Conservation (phyloP, 805 yeast species). For the Cyberlindnera mycetangii region DNA sequence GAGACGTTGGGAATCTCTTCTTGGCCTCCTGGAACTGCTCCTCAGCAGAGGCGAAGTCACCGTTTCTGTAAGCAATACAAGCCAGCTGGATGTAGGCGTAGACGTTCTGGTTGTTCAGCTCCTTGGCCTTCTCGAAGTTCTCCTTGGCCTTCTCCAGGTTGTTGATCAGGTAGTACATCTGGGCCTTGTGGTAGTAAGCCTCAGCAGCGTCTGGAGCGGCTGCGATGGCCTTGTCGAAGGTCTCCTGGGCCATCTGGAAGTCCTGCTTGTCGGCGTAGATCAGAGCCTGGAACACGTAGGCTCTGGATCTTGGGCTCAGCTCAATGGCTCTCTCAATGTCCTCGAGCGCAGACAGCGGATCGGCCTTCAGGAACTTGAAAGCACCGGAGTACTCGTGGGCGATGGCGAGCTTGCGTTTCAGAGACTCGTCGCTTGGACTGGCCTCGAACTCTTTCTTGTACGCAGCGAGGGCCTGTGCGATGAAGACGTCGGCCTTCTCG, state of each 20-base stretch:
- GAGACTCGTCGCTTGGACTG: slow-evolving; percentile 23
- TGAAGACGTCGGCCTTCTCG: slow-evolving; percentile 35
- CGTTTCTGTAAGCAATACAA: slow-evolving; percentile 83
- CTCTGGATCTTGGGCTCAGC: slow-evolving; percentile 72
- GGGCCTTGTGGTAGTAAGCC: slow-evolving; percentile 91
- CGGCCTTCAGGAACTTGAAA: slow-evolving; percentile 77
- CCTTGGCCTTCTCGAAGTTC: slow-evolving; percentile 74
- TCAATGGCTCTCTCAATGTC: slow-evolving; percentile 64
- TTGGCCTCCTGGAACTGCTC: slow-evolving; percentile 66
- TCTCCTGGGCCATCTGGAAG: slow-evolving; percentile 62
- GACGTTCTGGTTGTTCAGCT: slow-evolving; percentile 69
- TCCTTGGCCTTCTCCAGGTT: slow-evolving; percentile 69
- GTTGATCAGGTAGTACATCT: slow-evolving; percentile 77
- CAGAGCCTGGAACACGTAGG: slow-evolving; percentile 79
- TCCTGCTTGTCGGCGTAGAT: slow-evolving; percentile 79
- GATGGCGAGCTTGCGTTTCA: slow-evolving; percentile 49
- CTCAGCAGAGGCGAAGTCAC: slow-evolving; percentile 54
- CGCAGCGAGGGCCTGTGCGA: slow-evolving; percentile 57
- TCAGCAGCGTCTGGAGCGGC: slow-evolving; percentile 74
- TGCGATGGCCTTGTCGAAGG: slow-evolving; percentile 69
- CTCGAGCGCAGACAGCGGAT: slow-evolving; percentile 58
- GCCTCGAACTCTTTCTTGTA: slow-evolving; percentile 32
- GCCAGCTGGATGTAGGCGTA: slow-evolving; percentile 91
- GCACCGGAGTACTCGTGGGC: slow-evolving; percentile 85
- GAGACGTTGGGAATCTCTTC: slow-evolving; percentile 74